A percentile compares a stretch with the other conserved stretches of the same genome.
phyloP scores from a whole-genome alignment of 352 stramenopile species.

The Globisporangium viniferum region DNA sequence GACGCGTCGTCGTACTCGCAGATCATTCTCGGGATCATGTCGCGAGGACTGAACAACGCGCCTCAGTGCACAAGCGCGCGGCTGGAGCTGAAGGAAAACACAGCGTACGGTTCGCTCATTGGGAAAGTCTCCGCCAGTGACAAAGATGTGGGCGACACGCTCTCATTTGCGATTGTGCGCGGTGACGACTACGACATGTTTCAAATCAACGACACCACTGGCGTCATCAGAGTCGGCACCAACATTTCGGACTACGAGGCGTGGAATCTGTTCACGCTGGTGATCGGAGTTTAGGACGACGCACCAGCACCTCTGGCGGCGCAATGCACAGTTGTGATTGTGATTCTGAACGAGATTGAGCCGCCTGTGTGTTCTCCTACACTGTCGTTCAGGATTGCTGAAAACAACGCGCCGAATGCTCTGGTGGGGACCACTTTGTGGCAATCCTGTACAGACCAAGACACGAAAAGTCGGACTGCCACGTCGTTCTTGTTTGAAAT shows the following conservation, averaged over 20 bases:
- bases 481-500: constrained; percentile 41
- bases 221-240: constrained; percentile 32
- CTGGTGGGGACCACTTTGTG: constrained; percentile 30
- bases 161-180: constrained; percentile 37
- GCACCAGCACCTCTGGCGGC: constrained; percentile 28
- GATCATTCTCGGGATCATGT: constrained; percentile 37
- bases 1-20: constrained; percentile 35
- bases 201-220: constrained; percentile 40
- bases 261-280: constrained; percentile 29
- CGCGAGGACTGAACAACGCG: constrained; percentile 47
- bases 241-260: constrained; percentile 49
- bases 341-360: constrained; percentile 37
- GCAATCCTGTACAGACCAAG: constrained; percentile 44
- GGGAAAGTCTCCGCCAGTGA: constrained; percentile 36
- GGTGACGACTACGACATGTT: constrained; percentile 42
- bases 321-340: constrained; percentile 30
- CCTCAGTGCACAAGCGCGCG: constrained; percentile 27
- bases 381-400: constrained; percentile 5
- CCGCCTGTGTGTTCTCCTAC: constrained; percentile 7
- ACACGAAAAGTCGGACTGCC: constrained; percentile 22
- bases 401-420: constrained; percentile 31
- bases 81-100: constrained; percentile 47
- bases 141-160: constrained; percentile 27
- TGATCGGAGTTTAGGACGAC: constrained; percentile 45
- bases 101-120: constrained; percentile 20